Evolutionary conservation across 192 early-diverging fungal species (phyloP), one percentile per base, ranked within the genome.

Genomic region (Podila clonocystis): DNA sequence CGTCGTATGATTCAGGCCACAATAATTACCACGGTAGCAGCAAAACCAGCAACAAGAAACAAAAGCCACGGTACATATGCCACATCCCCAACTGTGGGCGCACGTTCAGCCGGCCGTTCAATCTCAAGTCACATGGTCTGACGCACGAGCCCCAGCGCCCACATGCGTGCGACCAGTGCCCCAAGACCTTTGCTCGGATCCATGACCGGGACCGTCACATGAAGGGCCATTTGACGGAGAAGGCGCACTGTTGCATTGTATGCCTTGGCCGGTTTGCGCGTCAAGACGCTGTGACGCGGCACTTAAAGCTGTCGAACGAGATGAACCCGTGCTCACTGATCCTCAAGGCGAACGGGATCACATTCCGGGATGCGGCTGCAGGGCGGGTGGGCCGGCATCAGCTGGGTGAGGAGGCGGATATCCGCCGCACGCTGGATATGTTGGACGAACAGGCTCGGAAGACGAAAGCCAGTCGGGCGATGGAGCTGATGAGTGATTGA

Each of bases 151-250:
- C 84, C 2, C 88, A 89, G 65, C 87, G 92, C 9, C 93, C 93
- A 26, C 90, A 87, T 73, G 78, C 61, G 60, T 95, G 93, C 63
- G 67, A 68, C 1, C 90, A 87, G 83, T 97, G 96, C 82, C 70
- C 87, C 9, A 88, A 89, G 67, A 80, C 87, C 9, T 97, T 97
- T 85, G 90, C 94, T 13, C 88, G 96, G 3, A 92, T 95, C 79
- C 95, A 97, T 67, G 96, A 82, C 38, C 67, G 91, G 19, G 90
- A 93, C 63, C 85, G 93, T 0, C 93, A 95, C 74, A 78, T 85
- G 68, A 91, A 90, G 75, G 90, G 92, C 4, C 93, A 95, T 75
- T 84, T 87, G 29, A 87, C 86, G 3, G 77, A 87, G 50, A 95
- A 94, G 77, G 91, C 93, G 7, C 87, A 90, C 68, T 84, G 72